Conservation (phyloP, 805 yeast species). For the Cyberlindnera xylosilytica region DNA sequence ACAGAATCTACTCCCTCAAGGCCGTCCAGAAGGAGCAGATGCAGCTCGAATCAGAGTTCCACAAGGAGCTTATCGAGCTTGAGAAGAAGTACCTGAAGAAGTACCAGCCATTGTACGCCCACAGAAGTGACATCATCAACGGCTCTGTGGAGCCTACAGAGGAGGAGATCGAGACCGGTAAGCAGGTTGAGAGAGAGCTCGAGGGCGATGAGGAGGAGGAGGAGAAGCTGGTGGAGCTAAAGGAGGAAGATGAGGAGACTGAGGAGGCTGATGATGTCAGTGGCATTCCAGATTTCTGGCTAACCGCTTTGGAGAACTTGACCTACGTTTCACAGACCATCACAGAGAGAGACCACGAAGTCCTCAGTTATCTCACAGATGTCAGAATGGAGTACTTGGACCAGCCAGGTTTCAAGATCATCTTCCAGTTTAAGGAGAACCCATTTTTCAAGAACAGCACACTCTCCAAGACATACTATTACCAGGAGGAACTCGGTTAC, state of each 20-base stretch:
- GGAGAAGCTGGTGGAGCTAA: constrained; percentile 32
- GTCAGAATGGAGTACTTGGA: constrained; percentile 76
- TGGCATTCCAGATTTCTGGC: constrained; percentile 96
- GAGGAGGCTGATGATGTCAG: constrained; percentile 42
- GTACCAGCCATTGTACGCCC: constrained; percentile 73
- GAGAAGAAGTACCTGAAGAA: constrained; percentile 74
- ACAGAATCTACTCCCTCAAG: constrained; percentile 79
- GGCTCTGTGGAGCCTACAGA: constrained; percentile 77
- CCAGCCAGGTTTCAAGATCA: constrained; percentile 83
- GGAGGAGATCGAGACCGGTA: constrained; percentile 78
- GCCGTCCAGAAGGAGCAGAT: constrained; percentile 76
- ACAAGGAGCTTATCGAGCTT: constrained; percentile 78
- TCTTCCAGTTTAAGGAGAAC: constrained; percentile 76
- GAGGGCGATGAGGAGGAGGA: constrained; percentile 42
- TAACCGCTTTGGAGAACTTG: constrained; percentile 89
- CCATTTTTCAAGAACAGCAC: constrained; percentile 71
- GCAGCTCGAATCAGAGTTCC: constrained; percentile 86
- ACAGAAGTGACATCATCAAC: constrained; percentile 65
- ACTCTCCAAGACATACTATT: constrained; percentile 84
- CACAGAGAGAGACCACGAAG: constrained; percentile 87
- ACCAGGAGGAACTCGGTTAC: constrained; percentile 90
- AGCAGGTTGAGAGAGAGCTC: constrained; percentile 58
- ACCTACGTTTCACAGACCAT: constrained; percentile 78
- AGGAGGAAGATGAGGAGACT: constrained; percentile 41
- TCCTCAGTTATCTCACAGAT: constrained; percentile 63